phyloP scores from a whole-genome alignment of 106 monocot species.

The Allium cepa region DNA sequence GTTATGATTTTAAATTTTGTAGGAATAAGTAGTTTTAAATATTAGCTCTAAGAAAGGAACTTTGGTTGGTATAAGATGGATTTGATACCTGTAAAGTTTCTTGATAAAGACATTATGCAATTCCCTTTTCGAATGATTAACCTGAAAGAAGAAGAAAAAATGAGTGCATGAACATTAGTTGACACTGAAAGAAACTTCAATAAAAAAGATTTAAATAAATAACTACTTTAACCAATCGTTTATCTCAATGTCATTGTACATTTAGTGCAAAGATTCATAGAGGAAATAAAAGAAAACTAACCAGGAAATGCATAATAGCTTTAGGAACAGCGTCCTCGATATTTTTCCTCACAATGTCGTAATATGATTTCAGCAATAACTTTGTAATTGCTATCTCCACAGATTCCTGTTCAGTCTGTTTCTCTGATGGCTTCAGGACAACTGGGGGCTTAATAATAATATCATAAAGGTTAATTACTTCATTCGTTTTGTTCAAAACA shows the following conservation, averaged over 20 bases:
- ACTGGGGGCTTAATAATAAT: slow-evolving; percentile 56
- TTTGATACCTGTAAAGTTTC: slow-evolving; percentile 81
- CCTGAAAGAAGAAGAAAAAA: slow-evolving; percentile 27
- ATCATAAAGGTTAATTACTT: too few species aligned
- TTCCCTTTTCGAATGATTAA: slow-evolving; percentile 88
- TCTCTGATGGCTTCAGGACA: slow-evolving; percentile 77
- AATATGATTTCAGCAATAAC: slow-evolving; percentile 82
- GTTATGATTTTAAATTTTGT: not conserved
- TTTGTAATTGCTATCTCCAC: slow-evolving; percentile 84
- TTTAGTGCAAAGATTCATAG: too few species aligned
- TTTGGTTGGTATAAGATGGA: not conserved
- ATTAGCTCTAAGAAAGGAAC: not conserved
- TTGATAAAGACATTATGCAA: slow-evolving; percentile 89
- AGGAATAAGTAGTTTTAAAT: not conserved
- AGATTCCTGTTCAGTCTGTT: slow-evolving; percentile 71
- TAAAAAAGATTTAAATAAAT: too few species aligned
- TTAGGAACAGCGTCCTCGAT: slow-evolving; percentile 91
- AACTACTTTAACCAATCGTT: too few species aligned
- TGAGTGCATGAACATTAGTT: slow-evolving; percentile 4
- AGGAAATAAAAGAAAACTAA: slow-evolving; percentile 13
- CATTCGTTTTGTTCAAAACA: too few species aligned
- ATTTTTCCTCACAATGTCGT: slow-evolving; percentile 93
- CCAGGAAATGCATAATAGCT: slow-evolving; percentile 99
- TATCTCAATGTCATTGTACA: too few species aligned
- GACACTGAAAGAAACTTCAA: too few species aligned